A percentile compares a stretch with the other conserved stretches of the same genome.
phyloP scores from a whole-genome alignment of 805 yeast genomes.

The Starmerella cellae region DNA sequence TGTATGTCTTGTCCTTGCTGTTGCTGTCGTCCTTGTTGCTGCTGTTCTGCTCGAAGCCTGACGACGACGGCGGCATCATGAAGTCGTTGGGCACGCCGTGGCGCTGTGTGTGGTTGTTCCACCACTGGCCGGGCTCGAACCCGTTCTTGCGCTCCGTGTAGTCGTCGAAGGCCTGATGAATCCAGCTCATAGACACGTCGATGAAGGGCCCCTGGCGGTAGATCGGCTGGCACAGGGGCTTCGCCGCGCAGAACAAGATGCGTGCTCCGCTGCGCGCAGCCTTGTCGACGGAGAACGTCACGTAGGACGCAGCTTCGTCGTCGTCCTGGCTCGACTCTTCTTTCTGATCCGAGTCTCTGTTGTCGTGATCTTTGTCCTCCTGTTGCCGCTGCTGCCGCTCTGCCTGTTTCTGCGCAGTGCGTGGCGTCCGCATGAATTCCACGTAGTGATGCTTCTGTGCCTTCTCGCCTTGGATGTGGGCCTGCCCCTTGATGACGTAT shows the following conservation, averaged over 20 bases:
- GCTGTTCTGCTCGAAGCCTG: background rate
- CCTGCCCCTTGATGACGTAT: slow-evolving; percentile 22
- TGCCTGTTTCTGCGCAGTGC: background rate
- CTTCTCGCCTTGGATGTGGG: slow-evolving; percentile 11
- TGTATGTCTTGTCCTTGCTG: slow-evolving; percentile 1
- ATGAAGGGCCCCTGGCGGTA: slow-evolving; percentile 23
- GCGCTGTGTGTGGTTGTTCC: slow-evolving; percentile 5
- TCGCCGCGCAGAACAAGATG: slow-evolving; percentile 17
- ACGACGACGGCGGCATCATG: background rate
- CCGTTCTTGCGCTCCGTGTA: slow-evolving; percentile 19
- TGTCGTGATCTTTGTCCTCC: background rate
- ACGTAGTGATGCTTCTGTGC: slow-evolving; percentile 12
- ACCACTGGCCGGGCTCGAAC: slow-evolving; percentile 16
- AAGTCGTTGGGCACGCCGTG: background rate
- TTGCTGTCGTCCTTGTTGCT: background rate
- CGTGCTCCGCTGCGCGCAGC: slow-evolving; percentile 1
- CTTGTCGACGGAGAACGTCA: slow-evolving; percentile 5
- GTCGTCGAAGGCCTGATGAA: slow-evolving; percentile 21
- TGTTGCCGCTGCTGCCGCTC: background rate
- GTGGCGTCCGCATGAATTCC: slow-evolving; percentile 16
- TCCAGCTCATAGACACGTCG: slow-evolving; percentile 21
- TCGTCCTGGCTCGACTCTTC: background rate
- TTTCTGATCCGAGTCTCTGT: too few relatives aligned
- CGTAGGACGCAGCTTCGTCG: background rate
- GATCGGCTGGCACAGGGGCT: slow-evolving; percentile 21